phyloP scores from a whole-genome alignment of 257 asterid genomes.

The Striga asiatica region DNA sequence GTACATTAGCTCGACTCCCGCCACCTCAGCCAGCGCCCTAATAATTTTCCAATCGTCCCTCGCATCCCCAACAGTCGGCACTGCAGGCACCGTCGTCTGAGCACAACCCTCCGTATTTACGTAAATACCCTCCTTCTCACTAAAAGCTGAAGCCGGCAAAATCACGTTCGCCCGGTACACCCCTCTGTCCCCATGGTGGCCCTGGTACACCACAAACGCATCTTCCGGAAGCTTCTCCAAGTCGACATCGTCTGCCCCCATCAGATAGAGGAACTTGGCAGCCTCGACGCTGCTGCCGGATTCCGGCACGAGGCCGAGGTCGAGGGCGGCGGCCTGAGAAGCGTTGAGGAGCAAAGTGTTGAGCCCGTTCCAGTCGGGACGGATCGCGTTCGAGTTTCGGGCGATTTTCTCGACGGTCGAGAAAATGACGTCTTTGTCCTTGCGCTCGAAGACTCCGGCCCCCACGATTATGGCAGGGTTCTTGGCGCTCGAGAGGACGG shows the following conservation, averaged over 20 bases:
- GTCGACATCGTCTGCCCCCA: slow-evolving; percentile 91
- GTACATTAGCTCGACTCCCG: slow-evolving; percentile 58
- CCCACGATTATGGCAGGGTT: slow-evolving; percentile 82
- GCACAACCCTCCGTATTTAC: slow-evolving; percentile 89
- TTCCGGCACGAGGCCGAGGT: slow-evolving; percentile 91
- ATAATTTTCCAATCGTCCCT: slow-evolving; percentile 94
- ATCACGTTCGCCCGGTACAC: slow-evolving; percentile 96
- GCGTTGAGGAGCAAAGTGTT: slow-evolving; percentile 73
- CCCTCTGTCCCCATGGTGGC: slow-evolving; percentile 84
- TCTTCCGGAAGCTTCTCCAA: slow-evolving; percentile 71
- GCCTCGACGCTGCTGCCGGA: slow-evolving; percentile 59
- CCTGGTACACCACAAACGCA: slow-evolving; percentile 96
- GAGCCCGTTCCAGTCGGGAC: slow-evolving; percentile 87
- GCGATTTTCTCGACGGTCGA: slow-evolving; percentile 59
- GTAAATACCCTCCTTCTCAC: slow-evolving; percentile 89
- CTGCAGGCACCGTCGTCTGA: slow-evolving; percentile 83
- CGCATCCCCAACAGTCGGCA: slow-evolving; percentile 95
- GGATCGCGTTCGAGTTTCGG: slow-evolving; percentile 47
- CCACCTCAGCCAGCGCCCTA: slow-evolving; percentile 76
- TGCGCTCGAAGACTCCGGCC: slow-evolving; percentile 66
- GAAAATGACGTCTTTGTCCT: slow-evolving; percentile 75
- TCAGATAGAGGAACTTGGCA: slow-evolving; percentile 72
- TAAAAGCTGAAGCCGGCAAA: slow-evolving; percentile 83
- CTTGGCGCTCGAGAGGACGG: slow-evolving; percentile 62
- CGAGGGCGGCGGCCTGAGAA: slow-evolving; percentile 96